Conservation (phyloP, 768 basidiomycete genomes). For the Cyclocybe aegerita region DNA sequence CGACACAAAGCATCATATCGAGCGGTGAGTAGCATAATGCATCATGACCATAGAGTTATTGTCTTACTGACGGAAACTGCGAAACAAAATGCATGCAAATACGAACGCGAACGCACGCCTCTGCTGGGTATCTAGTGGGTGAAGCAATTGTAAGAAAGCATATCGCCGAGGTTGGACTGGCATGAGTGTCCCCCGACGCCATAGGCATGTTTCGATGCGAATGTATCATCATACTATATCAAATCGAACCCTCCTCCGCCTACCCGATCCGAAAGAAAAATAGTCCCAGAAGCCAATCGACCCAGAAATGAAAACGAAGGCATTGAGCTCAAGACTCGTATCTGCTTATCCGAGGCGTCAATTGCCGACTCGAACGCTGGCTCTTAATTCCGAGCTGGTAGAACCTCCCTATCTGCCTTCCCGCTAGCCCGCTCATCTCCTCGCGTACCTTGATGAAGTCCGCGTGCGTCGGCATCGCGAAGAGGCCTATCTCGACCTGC, state of each 20-base stretch:
- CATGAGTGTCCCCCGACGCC: slow-evolving; percentile 18
- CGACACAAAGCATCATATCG: slow-evolving; percentile 64
- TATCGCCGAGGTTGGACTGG: slow-evolving; percentile 52
- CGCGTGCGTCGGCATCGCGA: slow-evolving; percentile 30
- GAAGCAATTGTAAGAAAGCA: slow-evolving; percentile 70
- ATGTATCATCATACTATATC: slow-evolving; percentile 10
- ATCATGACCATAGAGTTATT: neutral
- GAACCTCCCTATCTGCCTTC: slow-evolving; percentile 30
- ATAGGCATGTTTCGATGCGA: slow-evolving; percentile 10
- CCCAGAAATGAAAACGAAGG: neutral
- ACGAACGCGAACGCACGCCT: neutral
- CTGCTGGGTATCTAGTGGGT: slow-evolving; percentile 42
- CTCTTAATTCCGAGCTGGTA: slow-evolving; percentile 42
- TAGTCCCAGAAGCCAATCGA: neutral
- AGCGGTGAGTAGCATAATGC: slow-evolving; percentile 42
- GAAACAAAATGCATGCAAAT: neutral
- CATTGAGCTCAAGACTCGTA: slow-evolving; percentile 24
- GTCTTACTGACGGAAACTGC: slow-evolving; percentile 1
- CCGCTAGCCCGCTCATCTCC: slow-evolving; percentile 26
- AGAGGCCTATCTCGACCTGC: slow-evolving; percentile 41
- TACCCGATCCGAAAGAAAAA: neutral
- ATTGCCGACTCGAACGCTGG: slow-evolving; percentile 33
- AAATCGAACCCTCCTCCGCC: neutral
- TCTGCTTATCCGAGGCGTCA: slow-evolving; percentile 36
- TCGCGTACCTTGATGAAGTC: slow-evolving; percentile 34